These are phyloP conservation scores for Ganoderma boninense DNA, from an alignment of 1,284 basidiomycete species.

Conservation along the genomic window DNA sequence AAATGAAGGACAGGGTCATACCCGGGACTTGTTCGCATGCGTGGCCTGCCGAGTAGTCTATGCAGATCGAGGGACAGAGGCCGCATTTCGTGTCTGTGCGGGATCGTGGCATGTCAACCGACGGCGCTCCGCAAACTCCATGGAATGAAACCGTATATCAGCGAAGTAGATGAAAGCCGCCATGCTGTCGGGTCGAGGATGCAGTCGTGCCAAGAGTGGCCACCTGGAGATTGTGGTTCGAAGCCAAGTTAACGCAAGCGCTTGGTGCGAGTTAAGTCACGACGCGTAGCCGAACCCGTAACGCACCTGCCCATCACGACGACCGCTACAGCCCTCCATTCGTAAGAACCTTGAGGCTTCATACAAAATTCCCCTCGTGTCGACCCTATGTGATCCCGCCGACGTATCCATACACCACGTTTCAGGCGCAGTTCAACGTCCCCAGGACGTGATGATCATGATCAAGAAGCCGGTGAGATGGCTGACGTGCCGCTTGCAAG, in stretches of 20 bases:
- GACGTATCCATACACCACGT: not conserved
- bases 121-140: slow-evolving; percentile 6
- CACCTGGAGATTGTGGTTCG: slow-evolving; percentile 5
- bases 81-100: not conserved
- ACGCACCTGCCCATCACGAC: not conserved
- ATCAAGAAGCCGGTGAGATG: not conserved
- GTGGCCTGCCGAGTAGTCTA: not conserved
- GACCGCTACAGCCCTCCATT: not conserved
- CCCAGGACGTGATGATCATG: not conserved
- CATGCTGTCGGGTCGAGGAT: slow-evolving; percentile 3
- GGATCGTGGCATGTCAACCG: not conserved
- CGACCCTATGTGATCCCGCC: not conserved
- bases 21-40: not conserved
- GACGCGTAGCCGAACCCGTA: not conserved
- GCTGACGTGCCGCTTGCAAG: not conserved
- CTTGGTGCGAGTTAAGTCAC: not conserved
- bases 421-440: not conserved
- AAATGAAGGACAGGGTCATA: not conserved
- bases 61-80: slow-evolving; percentile 4
- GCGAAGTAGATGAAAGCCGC: not conserved
- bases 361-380: not conserved
- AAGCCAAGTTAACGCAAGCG: slow-evolving; percentile 6
- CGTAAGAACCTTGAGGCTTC: slow-evolving; percentile 2
- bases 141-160: not conserved
- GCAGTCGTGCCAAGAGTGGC: not conserved